A percentile compares a stretch with the other conserved stretches of the same genome.
Conservation (phyloP, 2,329 filamentous ascomycete species). For the Phyllosticta capitalensis region DNA sequence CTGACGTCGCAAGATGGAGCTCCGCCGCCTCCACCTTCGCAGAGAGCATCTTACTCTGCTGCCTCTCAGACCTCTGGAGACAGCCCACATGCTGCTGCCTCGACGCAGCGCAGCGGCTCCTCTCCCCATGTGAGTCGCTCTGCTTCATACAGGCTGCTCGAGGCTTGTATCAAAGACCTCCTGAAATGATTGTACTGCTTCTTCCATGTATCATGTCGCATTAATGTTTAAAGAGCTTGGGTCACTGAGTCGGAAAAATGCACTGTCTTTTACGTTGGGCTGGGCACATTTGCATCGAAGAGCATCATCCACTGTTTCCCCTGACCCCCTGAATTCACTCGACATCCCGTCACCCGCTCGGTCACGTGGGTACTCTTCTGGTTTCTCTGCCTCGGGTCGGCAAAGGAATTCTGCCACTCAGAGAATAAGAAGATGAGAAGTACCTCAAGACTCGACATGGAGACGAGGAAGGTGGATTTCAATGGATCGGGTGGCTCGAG, state of each 20-base stretch:
- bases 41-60: slow-evolving; percentile 3
- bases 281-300: not conserved
- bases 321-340: not conserved
- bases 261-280: not conserved
- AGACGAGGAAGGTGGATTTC: not conserved
- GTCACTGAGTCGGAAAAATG: not conserved
- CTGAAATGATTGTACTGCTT: not conserved
- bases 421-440: not conserved
- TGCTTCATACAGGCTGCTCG: not conserved
- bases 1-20: slow-evolving; percentile 13
- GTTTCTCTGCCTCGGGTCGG: not conserved
- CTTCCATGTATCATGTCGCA: not conserved
- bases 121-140: slow-evolving; percentile 6
- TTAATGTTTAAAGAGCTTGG: not conserved
- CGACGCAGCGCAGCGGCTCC: slow-evolving; percentile 3
- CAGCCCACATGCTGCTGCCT: slow-evolving; percentile 3
- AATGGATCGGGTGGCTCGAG: not conserved
- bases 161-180: not conserved
- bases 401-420: not conserved
- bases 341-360: not conserved
- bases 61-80: slow-evolving; percentile 6
- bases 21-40: slow-evolving; percentile 1
- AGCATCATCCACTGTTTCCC: not conserved
- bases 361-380: not conserved
- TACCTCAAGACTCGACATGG: not conserved